Evolutionary conservation across 208 protist species (phyloP).

Genomic region (Crithidia thermophila): DNA sequence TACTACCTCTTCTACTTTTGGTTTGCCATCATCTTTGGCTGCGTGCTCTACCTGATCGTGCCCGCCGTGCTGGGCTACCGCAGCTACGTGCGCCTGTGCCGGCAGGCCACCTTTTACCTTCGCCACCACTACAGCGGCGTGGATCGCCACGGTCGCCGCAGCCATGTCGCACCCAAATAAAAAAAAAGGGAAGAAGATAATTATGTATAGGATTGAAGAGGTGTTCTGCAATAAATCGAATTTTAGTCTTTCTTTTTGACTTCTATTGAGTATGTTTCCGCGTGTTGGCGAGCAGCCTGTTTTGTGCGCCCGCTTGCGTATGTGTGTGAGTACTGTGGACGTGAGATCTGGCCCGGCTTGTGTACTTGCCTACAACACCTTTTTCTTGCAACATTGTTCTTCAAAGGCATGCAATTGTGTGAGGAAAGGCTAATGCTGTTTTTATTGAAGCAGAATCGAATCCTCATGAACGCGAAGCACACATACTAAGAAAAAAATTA

Average conservation of each 20-base stretch:
- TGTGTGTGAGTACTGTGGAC: too few relatives aligned
- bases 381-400: too few relatives aligned
- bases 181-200: background rate
- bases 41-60: constrained; percentile 57
- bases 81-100: constrained; percentile 52
- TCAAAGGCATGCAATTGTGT: too few relatives aligned
- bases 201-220: background rate
- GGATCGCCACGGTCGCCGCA: constrained; percentile 3
- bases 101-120: constrained; percentile 30
- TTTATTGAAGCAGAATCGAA: too few relatives aligned
- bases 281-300: too few relatives aligned
- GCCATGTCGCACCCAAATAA: background rate
- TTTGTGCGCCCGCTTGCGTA: too few relatives aligned
- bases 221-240: background rate
- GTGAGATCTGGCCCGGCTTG: too few relatives aligned
- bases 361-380: too few relatives aligned
- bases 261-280: background rate
- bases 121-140: constrained; percentile 18
- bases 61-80: constrained; percentile 53
- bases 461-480: too few relatives aligned
- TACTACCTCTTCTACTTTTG: constrained; percentile 71
- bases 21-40: constrained; percentile 70
- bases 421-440: too few relatives aligned
- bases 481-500: too few relatives aligned
- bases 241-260: background rate